These are phyloP conservation scores for Trichophyton rubrum DNA, from an alignment of 2,329 filamentous ascomycete species.

Conservation along the genomic window DNA sequence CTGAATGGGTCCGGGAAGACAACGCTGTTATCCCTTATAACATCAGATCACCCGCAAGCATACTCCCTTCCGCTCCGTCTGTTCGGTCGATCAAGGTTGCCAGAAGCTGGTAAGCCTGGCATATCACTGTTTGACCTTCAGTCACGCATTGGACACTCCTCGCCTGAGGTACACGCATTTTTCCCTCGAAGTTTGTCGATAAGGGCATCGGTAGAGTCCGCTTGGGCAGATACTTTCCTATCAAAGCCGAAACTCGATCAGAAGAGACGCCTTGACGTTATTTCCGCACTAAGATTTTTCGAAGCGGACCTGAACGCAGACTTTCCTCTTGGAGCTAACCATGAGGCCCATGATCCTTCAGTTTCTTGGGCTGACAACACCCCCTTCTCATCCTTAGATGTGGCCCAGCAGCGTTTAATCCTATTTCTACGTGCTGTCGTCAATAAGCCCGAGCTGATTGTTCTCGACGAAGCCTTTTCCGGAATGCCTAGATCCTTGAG, in stretches of 20 bases:
- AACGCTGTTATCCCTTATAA: conserved; percentile 80
- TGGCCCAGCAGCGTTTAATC: conserved; percentile 57
- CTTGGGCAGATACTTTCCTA: conserved; percentile 81
- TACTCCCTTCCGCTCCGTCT: conserved; percentile 79
- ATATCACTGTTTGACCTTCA: conserved; percentile 92
- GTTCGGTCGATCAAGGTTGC: conserved; percentile 71
- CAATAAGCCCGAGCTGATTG: conserved; percentile 67
- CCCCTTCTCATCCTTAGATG: conserved; percentile 52
- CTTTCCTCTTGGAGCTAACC: background rate
- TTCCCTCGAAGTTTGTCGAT: conserved; percentile 70
- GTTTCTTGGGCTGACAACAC: conserved; percentile 25
- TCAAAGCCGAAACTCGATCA: conserved; percentile 53
- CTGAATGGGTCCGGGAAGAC: conserved; percentile 94
- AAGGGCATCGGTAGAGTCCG: conserved; percentile 64
- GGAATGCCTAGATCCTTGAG: conserved; percentile 70
- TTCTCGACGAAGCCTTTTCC: conserved; percentile 79
- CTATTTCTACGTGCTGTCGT: conserved; percentile 73
- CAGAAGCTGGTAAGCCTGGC: conserved; percentile 56
- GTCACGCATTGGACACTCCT: conserved; percentile 77
- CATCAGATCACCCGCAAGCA: conserved; percentile 88
- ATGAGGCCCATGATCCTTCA: background rate
- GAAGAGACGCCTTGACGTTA: conserved; percentile 47
- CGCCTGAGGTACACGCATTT: conserved; percentile 84
- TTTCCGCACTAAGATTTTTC: conserved; percentile 64
- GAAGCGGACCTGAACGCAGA: conserved; percentile 53